Evolutionary conservation across 805 yeast genomes (phyloP), one percentile per base, ranked within the genome.

Genomic region (Myxozyma sirexii): DNA sequence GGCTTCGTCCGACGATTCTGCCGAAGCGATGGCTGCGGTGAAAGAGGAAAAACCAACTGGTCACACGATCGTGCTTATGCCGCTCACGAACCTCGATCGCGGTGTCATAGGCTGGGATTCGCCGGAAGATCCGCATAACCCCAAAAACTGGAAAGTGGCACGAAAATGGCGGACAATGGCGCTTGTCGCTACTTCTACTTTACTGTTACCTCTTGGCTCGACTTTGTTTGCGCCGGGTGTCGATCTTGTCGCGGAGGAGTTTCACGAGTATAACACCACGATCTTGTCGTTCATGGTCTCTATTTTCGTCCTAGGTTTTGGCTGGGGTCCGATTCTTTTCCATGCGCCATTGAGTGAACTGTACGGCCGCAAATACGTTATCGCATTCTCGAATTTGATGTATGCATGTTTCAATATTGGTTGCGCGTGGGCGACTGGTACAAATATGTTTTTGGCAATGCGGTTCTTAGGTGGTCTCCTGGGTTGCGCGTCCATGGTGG

Each of bases 401-500:
- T 74, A 81, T 24, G 72, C 79, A 67, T 64, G 80, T 47, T 75
- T 77, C 27, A 75, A 77, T 41, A 33, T 62, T 24, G 63, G 63
- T 19, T 59, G 63, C 37, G 60, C 65, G 12, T 50, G 48, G 55
- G 66, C 76, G 12, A 80, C 82, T 70, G 82, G 80, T 66, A 69
- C 82, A 39, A 77, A 78, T 1, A 78, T 83, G 56, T 77, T 88
- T 39, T 74, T 90, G 52, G 85, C 90, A 2, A 76, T 88, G 50
- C 76, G 97, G 67, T 88, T 88, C 70, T 82, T 90, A 67, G 78
- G 86, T 23, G 96, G 96, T 0, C 79, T 86, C 33, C 80, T 86
- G 54, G 90, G 93, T 0, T 85, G 92, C 1, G 94, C 94, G 3
- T 90, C 93, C 0, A 77, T 90, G 74, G 86, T 94, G 13, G 83